Conservation (phyloP, 192 early-diverging fungal species). For the Coemansia sp. region DNA sequence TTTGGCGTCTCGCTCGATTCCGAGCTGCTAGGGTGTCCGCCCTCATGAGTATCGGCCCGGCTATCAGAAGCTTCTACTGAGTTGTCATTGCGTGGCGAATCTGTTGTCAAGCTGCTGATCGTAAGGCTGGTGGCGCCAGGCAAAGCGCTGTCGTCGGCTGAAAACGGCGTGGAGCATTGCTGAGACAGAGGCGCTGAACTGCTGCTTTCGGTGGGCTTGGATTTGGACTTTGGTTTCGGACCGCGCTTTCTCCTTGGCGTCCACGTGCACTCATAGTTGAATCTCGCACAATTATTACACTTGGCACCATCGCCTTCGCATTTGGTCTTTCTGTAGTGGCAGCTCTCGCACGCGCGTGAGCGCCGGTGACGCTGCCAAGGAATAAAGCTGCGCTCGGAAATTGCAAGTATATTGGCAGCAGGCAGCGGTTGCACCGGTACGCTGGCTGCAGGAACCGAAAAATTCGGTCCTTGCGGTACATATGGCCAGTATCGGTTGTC, state of each 20-base stretch:
- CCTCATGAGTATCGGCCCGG: neutral
- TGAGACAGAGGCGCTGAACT: neutral
- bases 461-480: neutral
- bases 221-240: constrained; percentile 20
- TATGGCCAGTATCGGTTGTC: constrained; percentile 47
- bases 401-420: neutral
- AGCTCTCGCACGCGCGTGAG: constrained; percentile 45
- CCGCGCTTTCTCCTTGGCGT: constrained; percentile 53
- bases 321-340: constrained; percentile 48
- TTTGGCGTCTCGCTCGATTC: neutral
- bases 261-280: constrained; percentile 46
- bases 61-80: neutral
- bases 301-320: constrained; percentile 31
- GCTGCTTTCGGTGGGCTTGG: neutral
- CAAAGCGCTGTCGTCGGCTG: neutral
- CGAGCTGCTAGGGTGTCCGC: neutral
- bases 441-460: neutral
- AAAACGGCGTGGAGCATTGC: neutral
- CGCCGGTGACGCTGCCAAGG: constrained; percentile 31
- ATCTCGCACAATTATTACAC: constrained; percentile 36
- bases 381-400: neutral
- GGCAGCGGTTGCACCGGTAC: neutral
- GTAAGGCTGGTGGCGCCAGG: neutral
- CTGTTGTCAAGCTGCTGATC: neutral
- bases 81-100: neutral